Evolutionary conservation across 352 stramenopile genomes (phyloP).

Genomic region (Pythium oligandrum): DNA sequence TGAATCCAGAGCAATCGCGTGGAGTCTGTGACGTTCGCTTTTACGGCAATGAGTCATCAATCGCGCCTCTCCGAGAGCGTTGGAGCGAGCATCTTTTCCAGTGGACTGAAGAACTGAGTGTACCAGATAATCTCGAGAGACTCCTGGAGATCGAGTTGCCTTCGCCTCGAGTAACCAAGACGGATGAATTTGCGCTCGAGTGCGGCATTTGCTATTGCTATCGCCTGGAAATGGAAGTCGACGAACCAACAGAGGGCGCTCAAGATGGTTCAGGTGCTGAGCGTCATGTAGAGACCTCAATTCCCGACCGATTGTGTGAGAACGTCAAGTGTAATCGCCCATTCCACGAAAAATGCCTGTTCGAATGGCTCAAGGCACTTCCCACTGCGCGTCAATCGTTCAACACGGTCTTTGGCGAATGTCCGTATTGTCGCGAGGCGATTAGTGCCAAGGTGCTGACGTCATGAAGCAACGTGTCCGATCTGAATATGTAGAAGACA

Average conservation of each 20-base stretch:
- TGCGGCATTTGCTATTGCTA: slow-evolving; percentile 90
- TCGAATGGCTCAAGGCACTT: slow-evolving; percentile 87
- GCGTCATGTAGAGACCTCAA: slow-evolving; percentile 20
- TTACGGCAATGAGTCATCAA: slow-evolving; percentile 64
- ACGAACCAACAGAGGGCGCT: not conserved
- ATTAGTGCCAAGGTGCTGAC: slow-evolving; percentile 71
- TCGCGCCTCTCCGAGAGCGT: slow-evolving; percentile 43
- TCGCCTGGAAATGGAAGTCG: slow-evolving; percentile 38
- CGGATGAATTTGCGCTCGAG: slow-evolving; percentile 74
- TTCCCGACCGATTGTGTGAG: slow-evolving; percentile 85
- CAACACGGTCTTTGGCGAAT: slow-evolving; percentile 87
- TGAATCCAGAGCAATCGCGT: slow-evolving; percentile 35
- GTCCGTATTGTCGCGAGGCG: slow-evolving; percentile 85
- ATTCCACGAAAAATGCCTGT: slow-evolving; percentile 86
- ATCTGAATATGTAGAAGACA: too few species aligned
- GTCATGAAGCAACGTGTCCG: too few species aligned
- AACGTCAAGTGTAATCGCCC: slow-evolving; percentile 77
- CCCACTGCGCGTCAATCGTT: slow-evolving; percentile 87
- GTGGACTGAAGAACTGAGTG: slow-evolving; percentile 48
- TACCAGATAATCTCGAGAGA: slow-evolving; percentile 66
- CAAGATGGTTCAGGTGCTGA: slow-evolving; percentile 1
- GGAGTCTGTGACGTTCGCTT: slow-evolving; percentile 61
- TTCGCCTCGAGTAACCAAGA: slow-evolving; percentile 36
- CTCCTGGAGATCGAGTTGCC: slow-evolving; percentile 62
- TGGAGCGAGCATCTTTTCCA: slow-evolving; percentile 50